Base-by-base conservation (phyloP, 192 early-diverging fungal species). In the Backusella psychrophila region DNA sequence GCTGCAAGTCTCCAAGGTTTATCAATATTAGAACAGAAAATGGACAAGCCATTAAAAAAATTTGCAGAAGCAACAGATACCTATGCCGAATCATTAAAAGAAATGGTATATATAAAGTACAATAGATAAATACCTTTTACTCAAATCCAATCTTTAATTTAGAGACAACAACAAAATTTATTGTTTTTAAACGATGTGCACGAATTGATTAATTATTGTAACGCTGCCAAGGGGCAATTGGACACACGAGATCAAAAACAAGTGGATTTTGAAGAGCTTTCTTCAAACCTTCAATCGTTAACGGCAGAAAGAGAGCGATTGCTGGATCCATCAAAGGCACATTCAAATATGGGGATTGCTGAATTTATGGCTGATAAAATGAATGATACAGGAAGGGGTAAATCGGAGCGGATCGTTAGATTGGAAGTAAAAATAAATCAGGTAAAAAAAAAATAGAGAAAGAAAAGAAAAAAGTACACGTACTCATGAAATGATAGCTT, bases 211-310 rank as follows among this genome's bases (percentile, higher is more conserved):
- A 85, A 85, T 8, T 93, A 94, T 75, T 94, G 94, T 79, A 85
- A 85, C 70, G 88, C 90, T 12, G 87, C 91, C 12, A 93, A 93
- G 86, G 94, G 94, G 68, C 85, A 93, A 38, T 85, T 98, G 26
- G 89, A 89, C 70, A 75, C 89, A 76, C 85, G 96, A 21, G 97
- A 98, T 82, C 95, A 98, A 78, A 97, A 97, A 83, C 97, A 98
- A 84, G 86, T 96, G 3, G 96, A 98, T 86, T 91, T 91, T 80
- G 96, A 98, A 83, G 97, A 95, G 63, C 84, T 98, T 56, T 88
- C 90, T 9, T 83, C 86, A 67, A 95, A 91, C 66, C 83, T 96
- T 49, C 87, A 92, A 78, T 89, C 88, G 63, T 84, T 91, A 33
- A 81, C 78, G 1, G 71, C 87, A 0, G 95, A 98, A 69, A 87